Evolutionary conservation across 169 alveolate species (phyloP).

Genomic region (Eimeria sp.): DNA sequence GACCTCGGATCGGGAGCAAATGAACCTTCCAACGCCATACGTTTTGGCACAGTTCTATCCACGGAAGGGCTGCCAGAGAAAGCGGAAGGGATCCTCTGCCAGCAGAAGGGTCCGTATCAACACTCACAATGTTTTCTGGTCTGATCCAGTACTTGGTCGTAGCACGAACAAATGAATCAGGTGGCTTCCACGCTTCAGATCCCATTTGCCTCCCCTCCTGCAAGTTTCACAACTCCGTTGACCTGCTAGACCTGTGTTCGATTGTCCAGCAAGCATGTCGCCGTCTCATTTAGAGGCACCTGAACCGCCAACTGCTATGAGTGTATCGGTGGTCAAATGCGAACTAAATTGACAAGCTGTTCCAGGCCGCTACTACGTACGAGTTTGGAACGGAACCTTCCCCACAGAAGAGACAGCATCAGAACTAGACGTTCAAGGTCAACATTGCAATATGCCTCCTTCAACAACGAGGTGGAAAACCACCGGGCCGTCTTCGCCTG

Average conservation of each 20-base stretch:
- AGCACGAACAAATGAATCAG: constrained; percentile 89
- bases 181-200: constrained; percentile 88
- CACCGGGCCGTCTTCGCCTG: constrained; percentile 86
- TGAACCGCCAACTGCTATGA: background rate
- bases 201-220: constrained; percentile 36
- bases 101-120: background rate
- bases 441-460: constrained; percentile 88
- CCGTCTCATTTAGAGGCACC: background rate
- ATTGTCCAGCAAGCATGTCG: background rate
- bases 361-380: constrained; percentile 17
- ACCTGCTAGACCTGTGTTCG: background rate
- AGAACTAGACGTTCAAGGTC: constrained; percentile 89
- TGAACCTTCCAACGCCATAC: background rate
- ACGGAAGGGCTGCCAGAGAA: background rate
- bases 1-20: background rate
- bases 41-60: background rate
- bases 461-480: constrained; percentile 87
- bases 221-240: background rate
- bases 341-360: background rate
- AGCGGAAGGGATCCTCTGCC: background rate
- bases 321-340: background rate
- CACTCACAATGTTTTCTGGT: constrained; percentile 87
- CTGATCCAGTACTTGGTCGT: constrained; percentile 90
- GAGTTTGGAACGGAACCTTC: constrained; percentile 83
- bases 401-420: constrained; percentile 87